Evolutionary conservation across 148 eudicot genomes (phyloP), one percentile per base, ranked within the genome.

Genomic region (Rhododendron griersonianum): DNA sequence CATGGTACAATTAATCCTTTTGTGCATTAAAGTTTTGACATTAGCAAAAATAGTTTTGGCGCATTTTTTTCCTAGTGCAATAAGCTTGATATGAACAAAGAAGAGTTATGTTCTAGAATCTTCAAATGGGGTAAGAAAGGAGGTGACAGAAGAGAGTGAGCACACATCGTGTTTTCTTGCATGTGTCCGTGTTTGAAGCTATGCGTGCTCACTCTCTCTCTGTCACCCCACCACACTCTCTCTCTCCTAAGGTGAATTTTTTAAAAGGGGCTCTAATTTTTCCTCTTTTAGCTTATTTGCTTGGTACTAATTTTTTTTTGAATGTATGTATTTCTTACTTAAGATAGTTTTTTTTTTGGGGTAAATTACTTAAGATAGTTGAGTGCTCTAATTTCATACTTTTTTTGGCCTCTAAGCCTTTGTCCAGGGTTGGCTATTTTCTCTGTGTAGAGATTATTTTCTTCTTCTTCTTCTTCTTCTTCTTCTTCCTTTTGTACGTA

Each of bases 91-190:
- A 23, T 3, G 0, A 63, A 23, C 0, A 63, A 8, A 14, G 13
- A n/a, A 0, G 10, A n/a, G 71, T 65, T 25, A 25, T 25, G 33
- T n/a, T 25, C 73, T 25, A 67, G 73, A 67, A 67, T 67, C 73
- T 65, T 44, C 18, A 69, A 45, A 57, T 16, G 87, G 86, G 86
- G 57, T 67, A 67, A 67, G 73, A 87, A 88, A 83, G 90, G 94
- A 76, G 94, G 94, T 92, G 94, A 92, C 94, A 92, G 94, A 92
- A 92, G 94, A 92, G 94, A 92, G 94, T 92, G 93, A 92, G 94
- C 94, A 91, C 94, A 85, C 50, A 90, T 91, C 88, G 93, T 89
- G 18, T 73, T 88, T 88, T 81, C 90, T 84, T 86, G 88, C 84
- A 86, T 84, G 63, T 63, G 28, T 67, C 57, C 83, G 86, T 89